These are phyloP conservation scores for Mycosarcoma maydis DNA, from an alignment of 1,284 basidiomycete genomes.

Conservation along the genomic window DNA sequence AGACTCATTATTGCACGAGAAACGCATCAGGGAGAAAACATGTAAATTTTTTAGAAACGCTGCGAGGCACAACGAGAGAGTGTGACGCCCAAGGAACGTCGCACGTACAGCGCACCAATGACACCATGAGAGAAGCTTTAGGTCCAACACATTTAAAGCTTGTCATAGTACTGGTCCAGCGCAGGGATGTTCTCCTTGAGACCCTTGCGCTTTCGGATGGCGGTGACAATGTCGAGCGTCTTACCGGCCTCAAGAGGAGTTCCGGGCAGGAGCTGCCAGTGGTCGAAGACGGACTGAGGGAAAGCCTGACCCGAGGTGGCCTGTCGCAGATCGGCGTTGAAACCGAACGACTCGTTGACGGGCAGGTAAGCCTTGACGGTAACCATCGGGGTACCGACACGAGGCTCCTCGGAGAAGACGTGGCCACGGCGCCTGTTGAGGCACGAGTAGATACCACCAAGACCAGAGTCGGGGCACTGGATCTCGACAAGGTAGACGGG, in stretches of 20 bases:
- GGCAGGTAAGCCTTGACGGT: conserved; percentile 99
- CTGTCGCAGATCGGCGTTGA: conserved; percentile 94
- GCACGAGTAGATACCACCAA: conserved; percentile 93
- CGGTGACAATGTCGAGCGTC: conserved; percentile 83
- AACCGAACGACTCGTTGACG: conserved; percentile 97
- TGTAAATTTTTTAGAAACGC: too few relatives aligned
- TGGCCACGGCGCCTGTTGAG: conserved; percentile 99
- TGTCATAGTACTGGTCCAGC: conserved; percentile 55
- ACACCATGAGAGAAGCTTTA: background rate
- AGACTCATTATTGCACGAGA: too few relatives aligned
- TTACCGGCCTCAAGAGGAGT: conserved; percentile 76
- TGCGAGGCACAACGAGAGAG: too few relatives aligned
- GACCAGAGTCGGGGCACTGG: conserved; percentile 95
- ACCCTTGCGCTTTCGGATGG: conserved; percentile 90
- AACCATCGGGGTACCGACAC: conserved; percentile 98
- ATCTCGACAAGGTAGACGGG: conserved; percentile 98
- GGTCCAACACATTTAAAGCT: conserved; percentile 18
- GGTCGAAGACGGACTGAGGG: conserved; percentile 93
- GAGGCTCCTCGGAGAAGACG: conserved; percentile 97
- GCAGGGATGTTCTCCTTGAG: conserved; percentile 69
- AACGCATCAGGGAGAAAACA: too few relatives aligned
- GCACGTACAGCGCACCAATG: too few relatives aligned
- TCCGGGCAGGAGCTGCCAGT: conserved; percentile 75
- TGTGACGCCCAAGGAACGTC: too few relatives aligned
- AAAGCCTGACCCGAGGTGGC: conserved; percentile 96